These are phyloP conservation scores for Diaporthe citriasiana DNA, from an alignment of 2,329 filamentous ascomycete species.

Conservation along the genomic window DNA sequence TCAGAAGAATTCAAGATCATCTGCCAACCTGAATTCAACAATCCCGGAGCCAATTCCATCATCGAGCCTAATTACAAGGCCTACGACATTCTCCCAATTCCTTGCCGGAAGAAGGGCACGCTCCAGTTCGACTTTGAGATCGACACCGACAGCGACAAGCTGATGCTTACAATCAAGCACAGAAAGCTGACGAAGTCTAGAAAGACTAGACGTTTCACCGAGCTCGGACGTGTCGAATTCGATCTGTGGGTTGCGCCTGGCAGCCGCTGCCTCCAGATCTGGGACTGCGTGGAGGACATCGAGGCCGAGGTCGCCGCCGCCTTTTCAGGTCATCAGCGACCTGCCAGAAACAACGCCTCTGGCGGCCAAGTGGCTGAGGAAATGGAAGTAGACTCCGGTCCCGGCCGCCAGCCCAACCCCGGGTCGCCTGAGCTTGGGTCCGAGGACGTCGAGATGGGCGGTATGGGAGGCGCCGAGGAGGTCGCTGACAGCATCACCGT, in stretches of 20 bases:
- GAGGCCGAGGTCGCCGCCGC: background rate
- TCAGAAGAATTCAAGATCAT: slow-evolving; percentile 4
- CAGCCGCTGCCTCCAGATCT: slow-evolving; percentile 8
- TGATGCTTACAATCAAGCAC: background rate
- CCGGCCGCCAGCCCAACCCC: background rate
- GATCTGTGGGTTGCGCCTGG: background rate
- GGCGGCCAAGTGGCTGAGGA: no score
- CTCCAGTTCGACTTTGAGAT: slow-evolving; percentile 1
- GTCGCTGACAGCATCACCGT: background rate
- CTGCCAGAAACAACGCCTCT: no score
- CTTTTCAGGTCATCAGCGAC: no score
- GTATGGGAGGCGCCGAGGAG: background rate
- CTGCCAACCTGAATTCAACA: slow-evolving; percentile 1
- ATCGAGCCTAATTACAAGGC: background rate
- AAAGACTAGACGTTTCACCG: background rate
- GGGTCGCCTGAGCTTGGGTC: no score
- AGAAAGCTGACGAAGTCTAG: no score
- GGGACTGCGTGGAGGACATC: background rate
- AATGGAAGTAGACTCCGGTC: background rate
- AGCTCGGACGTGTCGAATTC: background rate
- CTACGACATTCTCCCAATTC: background rate
- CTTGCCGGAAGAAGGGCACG: background rate
- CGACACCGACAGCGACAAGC: background rate
- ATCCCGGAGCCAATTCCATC: background rate
- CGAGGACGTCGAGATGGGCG: background rate